Percentiles rank a stretch among this genome's conserved stretches.
phyloP scores from a whole-genome alignment of 208 protist genomes.

The Wallacemonas sp. region DNA sequence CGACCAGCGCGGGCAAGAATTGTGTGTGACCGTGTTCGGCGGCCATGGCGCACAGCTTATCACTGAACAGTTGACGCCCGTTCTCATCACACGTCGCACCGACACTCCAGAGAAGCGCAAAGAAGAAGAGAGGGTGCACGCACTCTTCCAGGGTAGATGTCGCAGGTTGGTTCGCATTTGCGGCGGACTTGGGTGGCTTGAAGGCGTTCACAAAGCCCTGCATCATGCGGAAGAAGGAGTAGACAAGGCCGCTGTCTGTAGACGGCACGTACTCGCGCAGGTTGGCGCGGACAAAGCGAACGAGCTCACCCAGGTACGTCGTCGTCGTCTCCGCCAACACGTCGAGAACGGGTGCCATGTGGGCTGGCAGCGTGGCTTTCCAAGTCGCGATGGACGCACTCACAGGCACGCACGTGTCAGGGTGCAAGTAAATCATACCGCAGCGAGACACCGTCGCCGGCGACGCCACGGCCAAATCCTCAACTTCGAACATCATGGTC shows the following conservation, averaged over 20 bases:
- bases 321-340: constrained; percentile 60
- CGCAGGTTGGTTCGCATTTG: constrained; percentile 11
- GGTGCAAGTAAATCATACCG: constrained; percentile 99
- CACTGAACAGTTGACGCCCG: constrained; percentile 90
- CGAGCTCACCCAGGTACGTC: constrained; percentile 73
- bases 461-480: constrained; percentile 96
- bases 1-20: constrained; percentile 34
- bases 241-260: constrained; percentile 92
- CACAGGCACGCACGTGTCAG: constrained; percentile 84
- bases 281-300: constrained; percentile 84
- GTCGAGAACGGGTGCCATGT: constrained; percentile 79
- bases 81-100: constrained; percentile 93
- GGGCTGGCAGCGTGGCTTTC: constrained; percentile 65
- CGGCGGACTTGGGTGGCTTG: constrained; percentile 28
- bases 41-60: constrained; percentile 75
- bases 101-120: constrained; percentile 96
- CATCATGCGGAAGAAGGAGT: constrained; percentile 94
- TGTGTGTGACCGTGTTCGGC: constrained; percentile 34
- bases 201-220: constrained; percentile 87
- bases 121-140: constrained; percentile 94
- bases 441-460: constrained; percentile 97
- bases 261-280: constrained; percentile 93
- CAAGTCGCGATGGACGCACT: constrained; percentile 83
- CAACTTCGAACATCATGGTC: constrained; percentile 98
- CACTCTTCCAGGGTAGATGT: constrained; percentile 40